A percentile compares a stretch with the other conserved stretches of the same genome.
phyloP scores from a whole-genome alignment of 1,139 yeast species.

The Yarrowia galli region DNA sequence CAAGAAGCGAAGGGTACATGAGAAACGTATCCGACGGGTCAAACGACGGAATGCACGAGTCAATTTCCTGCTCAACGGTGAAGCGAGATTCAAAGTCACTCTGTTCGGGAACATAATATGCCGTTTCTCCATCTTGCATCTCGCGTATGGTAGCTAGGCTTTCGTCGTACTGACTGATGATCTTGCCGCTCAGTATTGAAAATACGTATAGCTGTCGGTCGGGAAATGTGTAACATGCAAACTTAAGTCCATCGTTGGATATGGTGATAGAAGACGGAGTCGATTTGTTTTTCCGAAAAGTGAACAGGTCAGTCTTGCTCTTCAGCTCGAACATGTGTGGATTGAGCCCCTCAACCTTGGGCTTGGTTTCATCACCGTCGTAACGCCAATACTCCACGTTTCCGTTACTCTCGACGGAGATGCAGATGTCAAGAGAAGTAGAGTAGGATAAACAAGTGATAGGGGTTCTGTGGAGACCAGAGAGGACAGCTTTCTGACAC shows the following conservation, averaged over 20 bases:
- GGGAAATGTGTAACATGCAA: slow-evolving; percentile 50
- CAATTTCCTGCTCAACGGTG: slow-evolving; percentile 48
- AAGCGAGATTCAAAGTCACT: slow-evolving; percentile 49
- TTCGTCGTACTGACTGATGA: slow-evolving; percentile 52
- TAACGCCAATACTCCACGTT: slow-evolving; percentile 58
- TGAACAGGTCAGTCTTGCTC: slow-evolving; percentile 56
- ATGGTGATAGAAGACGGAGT: slow-evolving; percentile 46
- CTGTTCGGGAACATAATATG: slow-evolving; percentile 45
- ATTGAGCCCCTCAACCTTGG: slow-evolving; percentile 43
- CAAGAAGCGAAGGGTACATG: slow-evolving; percentile 51
- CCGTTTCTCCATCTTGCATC: slow-evolving; percentile 48
- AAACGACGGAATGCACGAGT: slow-evolving; percentile 47
- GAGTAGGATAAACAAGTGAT: slow-evolving; percentile 49
- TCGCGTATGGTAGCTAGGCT: slow-evolving; percentile 46
- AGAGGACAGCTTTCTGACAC: slow-evolving; percentile 36
- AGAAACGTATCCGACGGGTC: slow-evolving; percentile 53
- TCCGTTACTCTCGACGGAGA: slow-evolving; percentile 55
- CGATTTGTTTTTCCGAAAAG: slow-evolving; percentile 52
- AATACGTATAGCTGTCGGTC: slow-evolving; percentile 53
- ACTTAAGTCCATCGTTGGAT: slow-evolving; percentile 47
- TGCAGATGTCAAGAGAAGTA: slow-evolving; percentile 49
- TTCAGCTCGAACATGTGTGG: slow-evolving; percentile 51
- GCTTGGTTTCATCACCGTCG: slow-evolving; percentile 39
- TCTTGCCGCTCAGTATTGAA: slow-evolving; percentile 52
- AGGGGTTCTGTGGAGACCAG: slow-evolving; percentile 48